These are phyloP conservation scores for Trypanosoma caninum DNA, from an alignment of 208 protist species.

Conservation along the genomic window DNA sequence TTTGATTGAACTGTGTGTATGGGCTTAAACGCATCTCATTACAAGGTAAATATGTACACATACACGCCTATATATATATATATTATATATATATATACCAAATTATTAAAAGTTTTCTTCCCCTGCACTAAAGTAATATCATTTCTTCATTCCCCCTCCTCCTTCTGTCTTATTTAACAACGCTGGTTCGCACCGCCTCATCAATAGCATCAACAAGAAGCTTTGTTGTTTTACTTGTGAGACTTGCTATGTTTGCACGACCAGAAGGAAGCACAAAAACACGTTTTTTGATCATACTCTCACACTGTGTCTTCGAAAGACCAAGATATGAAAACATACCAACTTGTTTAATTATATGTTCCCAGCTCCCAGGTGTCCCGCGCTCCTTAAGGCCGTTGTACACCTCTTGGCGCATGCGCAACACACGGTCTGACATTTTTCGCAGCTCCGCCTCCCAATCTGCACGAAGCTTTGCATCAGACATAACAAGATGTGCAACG, in stretches of 20 bases:
- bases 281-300: slow-evolving; percentile 59
- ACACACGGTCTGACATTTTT: slow-evolving; percentile 83
- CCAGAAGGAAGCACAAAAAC: slow-evolving; percentile 74
- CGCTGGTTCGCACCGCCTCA: slow-evolving; percentile 38
- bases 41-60: too few species aligned
- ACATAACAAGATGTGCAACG: slow-evolving; percentile 92
- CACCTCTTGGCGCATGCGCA: slow-evolving; percentile 71
- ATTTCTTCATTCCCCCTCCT: not conserved
- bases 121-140: not conserved
- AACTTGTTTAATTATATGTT: slow-evolving; percentile 95
- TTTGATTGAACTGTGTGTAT: too few species aligned
- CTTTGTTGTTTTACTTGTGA: slow-evolving; percentile 55
- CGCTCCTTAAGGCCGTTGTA: slow-evolving; percentile 66
- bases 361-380: slow-evolving; percentile 90
- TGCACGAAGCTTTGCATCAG: slow-evolving; percentile 57
- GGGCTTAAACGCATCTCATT: too few species aligned
- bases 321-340: slow-evolving; percentile 99
- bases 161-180: not conserved
- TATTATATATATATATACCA: not conserved
- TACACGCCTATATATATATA: too few species aligned
- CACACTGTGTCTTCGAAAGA: slow-evolving; percentile 84
- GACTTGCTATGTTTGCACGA: slow-evolving; percentile 80
- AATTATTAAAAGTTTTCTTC: not conserved
- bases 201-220: slow-evolving; percentile 67
- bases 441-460: slow-evolving; percentile 93